Base-by-base conservation (phyloP, 2,329 filamentous ascomycete genomes). In the Pseudopyrenochaeta lycopersici region DNA sequence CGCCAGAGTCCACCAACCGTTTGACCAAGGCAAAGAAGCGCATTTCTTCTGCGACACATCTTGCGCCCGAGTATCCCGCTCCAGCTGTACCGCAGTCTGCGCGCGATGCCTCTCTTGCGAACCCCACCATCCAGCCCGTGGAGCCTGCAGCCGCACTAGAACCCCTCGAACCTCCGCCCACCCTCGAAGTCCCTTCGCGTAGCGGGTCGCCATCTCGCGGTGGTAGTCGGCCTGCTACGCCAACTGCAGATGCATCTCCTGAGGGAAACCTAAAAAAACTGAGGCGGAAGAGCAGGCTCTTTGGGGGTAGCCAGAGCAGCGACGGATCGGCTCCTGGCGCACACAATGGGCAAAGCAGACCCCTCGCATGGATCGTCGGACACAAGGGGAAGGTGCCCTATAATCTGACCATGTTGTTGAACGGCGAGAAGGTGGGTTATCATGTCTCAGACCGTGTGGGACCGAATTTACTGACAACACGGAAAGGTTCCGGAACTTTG, bases 291-390 rank as follows among this genome's bases (percentile, higher is more conserved):
- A 76, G 72, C 51, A 68, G 58, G 21, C 47, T 77, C 10, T 75
- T 76, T 56, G 69, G 69, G 7, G 58, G 65, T 29, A 60, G 46
- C 39, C 58, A 60, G 47, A 56, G 56, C 56, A 71, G 66, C 52
- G 60, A 71, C 48, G 64, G 71, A 41, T 49, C 51, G 18, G 42
- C 56, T 18, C 39, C 54, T 10, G 56, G 42, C 15, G 46, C 39
- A 31, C 39, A 56, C n/a, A 36, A 47, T 11, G 59, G 41, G 9
- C 52, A 47, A 27, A 49, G 53, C 4, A 59, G 53, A 14, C 76
- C 77, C 17, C 62, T 77, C 40, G 85, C 85, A 10, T 88, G 85
- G 85, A 82, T 87, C 53, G 80, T 85, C 5, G 85, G 84, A 7
- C 77, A 86, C 60, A 77, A 81, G 38, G 81, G 85, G 55, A 83